Base-by-base conservation (phyloP, 1,284 basidiomycete genomes). In the Cerrena zonata region DNA sequence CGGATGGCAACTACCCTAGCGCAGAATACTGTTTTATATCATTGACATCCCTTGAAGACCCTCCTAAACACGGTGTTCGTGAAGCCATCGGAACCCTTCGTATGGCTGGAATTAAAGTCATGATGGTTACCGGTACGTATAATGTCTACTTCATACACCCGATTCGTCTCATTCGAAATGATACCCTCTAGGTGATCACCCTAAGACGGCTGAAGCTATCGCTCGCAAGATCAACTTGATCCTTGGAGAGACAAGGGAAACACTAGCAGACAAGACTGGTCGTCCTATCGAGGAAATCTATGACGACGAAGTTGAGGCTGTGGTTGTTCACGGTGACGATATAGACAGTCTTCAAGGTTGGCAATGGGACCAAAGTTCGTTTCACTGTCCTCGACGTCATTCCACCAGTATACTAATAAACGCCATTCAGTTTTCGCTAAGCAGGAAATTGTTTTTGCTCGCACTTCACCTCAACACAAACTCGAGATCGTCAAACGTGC, bases 401-500 rank as follows among this genome's bases (percentile, higher is more conserved):
- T 12, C 2, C 21, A 22, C 12, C 18, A 13, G 3, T n/a, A 27
- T 23, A 19, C n/a, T 49, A 50, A 3, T 50, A 38, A 53, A 24
- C 5, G 19, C 27, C 19, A 3, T 45, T 18, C 51, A 82, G 81
- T 84, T 53, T 82, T 85, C 61, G 69, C 69, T 55, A 84, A 84
- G 59, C 70, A 79, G 40, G 84, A 85, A 61, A 84, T 86, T 45
- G 84, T 86, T 1, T 85, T 86, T 58, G 83, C 84, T 21, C 73
- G 84, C 48, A 85, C 83, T 5, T 83, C 83, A 12, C 84, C 84
- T 0, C 78, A 85, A 58, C 83, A 86, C 58, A 86, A 86, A 59
- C 72, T 86, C 1, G 81, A 84, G 59, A 86, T 86, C 44, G 84
- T 86, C 21, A 83, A 84, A 67, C 80, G 74, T 58, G 82, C 82